Evolutionary conservation across 768 basidiomycete species (phyloP), one percentile per base, ranked within the genome.

Genomic region (Rhodotorula toruloides): DNA sequence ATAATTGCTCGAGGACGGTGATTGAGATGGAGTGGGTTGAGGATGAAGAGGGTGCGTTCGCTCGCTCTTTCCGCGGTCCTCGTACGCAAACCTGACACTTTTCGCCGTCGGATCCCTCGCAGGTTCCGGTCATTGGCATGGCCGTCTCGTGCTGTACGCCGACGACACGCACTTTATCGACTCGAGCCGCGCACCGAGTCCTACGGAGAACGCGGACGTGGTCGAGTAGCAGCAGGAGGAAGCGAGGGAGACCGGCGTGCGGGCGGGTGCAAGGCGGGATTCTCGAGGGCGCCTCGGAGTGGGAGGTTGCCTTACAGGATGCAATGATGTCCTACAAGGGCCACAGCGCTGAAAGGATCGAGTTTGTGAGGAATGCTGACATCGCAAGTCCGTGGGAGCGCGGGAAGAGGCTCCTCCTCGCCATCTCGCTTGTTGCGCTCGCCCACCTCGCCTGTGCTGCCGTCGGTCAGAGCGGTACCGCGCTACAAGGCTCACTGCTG

Each of bases 1-100:
- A 54, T 4, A 71, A 71, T 44, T 71, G 70, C 43, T 63, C 62
- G 17, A 47, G 66, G 22, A 71, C 70, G 43, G 34, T 50, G 22
- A 54, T 71, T 25, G 62, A 64, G 39, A 52, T 71, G 49, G 60
- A 44, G 7, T 44, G 58, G 60, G 25, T 37, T 16, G 37, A 46
- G 29, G 44, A 44, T 31, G 56, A 34, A 8, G 7, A 11, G 16
- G 67, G 62, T 69, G 40, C 54, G 61, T 44, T 11, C 21, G 10
- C 16, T 29, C 17, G 25, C 37, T n/a, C 17, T 40, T 31, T 32
- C 25, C 12, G 8, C 50, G 13, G n/a, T n/a, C n/a, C n/a, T n/a
- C n/a, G n/a, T n/a, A n/a, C n/a, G n/a, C n/a, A n/a, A n/a, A n/a
- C n/a, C n/a, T n/a, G n/a, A n/a, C n/a, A n/a, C n/a, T n/a, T n/a